Percentiles rank a stretch among this genome's conserved stretches.
These are phyloP conservation scores for Didymella lethalis DNA, from an alignment of 2,329 filamentous ascomycete species.

Conservation along the genomic window DNA sequence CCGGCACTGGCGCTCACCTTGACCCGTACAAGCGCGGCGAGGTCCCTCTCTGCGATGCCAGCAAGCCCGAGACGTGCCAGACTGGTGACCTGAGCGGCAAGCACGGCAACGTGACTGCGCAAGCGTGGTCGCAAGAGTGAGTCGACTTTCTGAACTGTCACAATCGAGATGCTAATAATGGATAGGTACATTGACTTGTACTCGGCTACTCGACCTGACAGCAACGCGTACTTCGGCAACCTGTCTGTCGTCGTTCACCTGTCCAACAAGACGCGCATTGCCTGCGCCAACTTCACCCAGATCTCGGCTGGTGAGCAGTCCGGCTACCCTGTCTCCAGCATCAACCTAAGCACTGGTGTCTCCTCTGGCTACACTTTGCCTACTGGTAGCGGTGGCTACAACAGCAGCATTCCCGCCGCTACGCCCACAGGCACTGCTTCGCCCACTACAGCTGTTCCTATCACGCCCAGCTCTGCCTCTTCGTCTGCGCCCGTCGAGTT, in stretches of 20 bases:
- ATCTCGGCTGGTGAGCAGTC: constrained; percentile 65
- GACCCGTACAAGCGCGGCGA: constrained; percentile 55
- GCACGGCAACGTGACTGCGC: constrained; percentile 50
- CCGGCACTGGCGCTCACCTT: constrained; percentile 52
- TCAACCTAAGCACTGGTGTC: constrained; percentile 23
- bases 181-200: constrained; percentile 59
- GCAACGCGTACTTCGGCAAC: constrained; percentile 61
- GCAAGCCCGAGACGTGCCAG: constrained; percentile 52
- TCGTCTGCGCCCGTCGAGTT: constrained; percentile 27
- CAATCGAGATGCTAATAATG: constrained; percentile 2
- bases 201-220: constrained; percentile 54
- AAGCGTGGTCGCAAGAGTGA: constrained; percentile 50
- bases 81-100: constrained; percentile 58
- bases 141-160: constrained; percentile 50
- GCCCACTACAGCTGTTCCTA: constrained; percentile 23
- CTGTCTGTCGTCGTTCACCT: constrained; percentile 63
- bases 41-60: constrained; percentile 47
- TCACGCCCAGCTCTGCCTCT: constrained; percentile 26
- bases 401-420: constrained; percentile 15
- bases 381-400: constrained; percentile 27
- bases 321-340: constrained; percentile 18
- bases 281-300: constrained; percentile 63
- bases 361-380: constrained; percentile 22
- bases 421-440: constrained; percentile 17
- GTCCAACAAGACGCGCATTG: constrained; percentile 61